Percentiles rank a stretch among this genome's conserved stretches.
Evolutionary conservation across 2,329 filamentous ascomycete species (phyloP).

Genomic region (Talaromyces sp.): DNA sequence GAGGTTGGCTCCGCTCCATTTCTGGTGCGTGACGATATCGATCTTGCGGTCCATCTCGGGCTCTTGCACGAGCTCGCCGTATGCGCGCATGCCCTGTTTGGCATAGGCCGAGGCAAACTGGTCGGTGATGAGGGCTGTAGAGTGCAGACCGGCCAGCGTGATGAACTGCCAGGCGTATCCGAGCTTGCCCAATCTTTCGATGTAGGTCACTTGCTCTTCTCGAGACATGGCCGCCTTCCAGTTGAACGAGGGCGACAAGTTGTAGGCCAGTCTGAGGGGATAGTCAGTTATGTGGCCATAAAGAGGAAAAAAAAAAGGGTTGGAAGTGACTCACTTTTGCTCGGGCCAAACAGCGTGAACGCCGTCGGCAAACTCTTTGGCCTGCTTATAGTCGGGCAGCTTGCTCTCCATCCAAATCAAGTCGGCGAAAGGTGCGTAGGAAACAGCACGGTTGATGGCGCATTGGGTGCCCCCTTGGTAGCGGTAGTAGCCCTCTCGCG

Average conservation of each 20-base stretch:
- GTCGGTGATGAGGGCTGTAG: slow-evolving; percentile 86
- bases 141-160: slow-evolving; percentile 95
- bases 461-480: slow-evolving; percentile 87
- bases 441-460: slow-evolving; percentile 82
- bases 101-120: slow-evolving; percentile 80
- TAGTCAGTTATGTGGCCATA: not conserved
- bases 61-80: slow-evolving; percentile 95
- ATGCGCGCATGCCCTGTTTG: slow-evolving; percentile 84
- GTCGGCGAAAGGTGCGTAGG: slow-evolving; percentile 89
- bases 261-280: slow-evolving; percentile 74
- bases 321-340: slow-evolving; percentile 66
- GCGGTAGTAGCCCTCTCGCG: slow-evolving; percentile 91
- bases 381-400: slow-evolving; percentile 84
- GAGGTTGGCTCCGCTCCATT: slow-evolving; percentile 94
- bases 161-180: slow-evolving; percentile 99
- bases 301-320: not conserved
- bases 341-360: slow-evolving; percentile 94
- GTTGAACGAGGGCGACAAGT: slow-evolving; percentile 98
- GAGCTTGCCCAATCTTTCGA: slow-evolving; percentile 74
- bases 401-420: slow-evolving; percentile 99
- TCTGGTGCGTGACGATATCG: slow-evolving; percentile 98
- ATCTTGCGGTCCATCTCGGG: slow-evolving; percentile 88
- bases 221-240: slow-evolving; percentile 96
- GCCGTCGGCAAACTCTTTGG: slow-evolving; percentile 85
- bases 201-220: slow-evolving; percentile 94